These are phyloP conservation scores for Aspergillus vadensis DNA, from an alignment of 2,329 filamentous ascomycete species.

Conservation along the genomic window DNA sequence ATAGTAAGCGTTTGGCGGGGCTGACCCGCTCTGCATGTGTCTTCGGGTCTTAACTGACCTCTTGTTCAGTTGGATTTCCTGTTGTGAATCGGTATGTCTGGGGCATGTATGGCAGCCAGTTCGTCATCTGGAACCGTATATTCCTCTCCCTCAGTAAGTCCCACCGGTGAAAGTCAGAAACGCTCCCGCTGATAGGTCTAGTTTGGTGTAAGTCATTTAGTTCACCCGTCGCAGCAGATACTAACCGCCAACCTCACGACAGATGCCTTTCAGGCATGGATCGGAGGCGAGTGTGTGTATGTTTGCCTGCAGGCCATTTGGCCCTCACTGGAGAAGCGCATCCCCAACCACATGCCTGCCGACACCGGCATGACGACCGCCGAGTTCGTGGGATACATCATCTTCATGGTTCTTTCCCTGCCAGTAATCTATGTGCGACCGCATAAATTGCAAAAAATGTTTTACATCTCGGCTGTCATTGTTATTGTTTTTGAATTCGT, in stretches of 20 bases:
- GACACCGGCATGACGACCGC: conserved; percentile 50
- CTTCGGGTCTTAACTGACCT: neutral
- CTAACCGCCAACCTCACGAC: neutral
- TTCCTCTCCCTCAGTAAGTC: conserved; percentile 37
- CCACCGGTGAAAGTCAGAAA: neutral
- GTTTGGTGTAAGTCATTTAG: neutral
- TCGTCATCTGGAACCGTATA: conserved; percentile 30
- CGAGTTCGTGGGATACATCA: conserved; percentile 47
- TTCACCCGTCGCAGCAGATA: no score
- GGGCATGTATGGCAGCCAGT: conserved; percentile 32
- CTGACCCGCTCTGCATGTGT: neutral
- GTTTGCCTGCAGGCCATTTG: conserved; percentile 51
- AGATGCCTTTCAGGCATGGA: conserved; percentile 43
- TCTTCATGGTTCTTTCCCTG: conserved; percentile 49
- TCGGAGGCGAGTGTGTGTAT: conserved; percentile 51
- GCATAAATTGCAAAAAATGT: conserved; percentile 47
- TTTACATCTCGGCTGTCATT: conserved; percentile 44
- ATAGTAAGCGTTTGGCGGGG: conserved; percentile 24
- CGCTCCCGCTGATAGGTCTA: neutral
- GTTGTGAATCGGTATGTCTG: conserved; percentile 36
- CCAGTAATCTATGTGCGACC: conserved; percentile 51
- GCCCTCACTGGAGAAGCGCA: conserved; percentile 46
- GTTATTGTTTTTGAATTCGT: conserved; percentile 47
- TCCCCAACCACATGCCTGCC: conserved; percentile 47
- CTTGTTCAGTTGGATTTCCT: conserved; percentile 33